phyloP scores from a whole-genome alignment of 768 basidiomycete species.

The Sistotremastrum suecicum region DNA sequence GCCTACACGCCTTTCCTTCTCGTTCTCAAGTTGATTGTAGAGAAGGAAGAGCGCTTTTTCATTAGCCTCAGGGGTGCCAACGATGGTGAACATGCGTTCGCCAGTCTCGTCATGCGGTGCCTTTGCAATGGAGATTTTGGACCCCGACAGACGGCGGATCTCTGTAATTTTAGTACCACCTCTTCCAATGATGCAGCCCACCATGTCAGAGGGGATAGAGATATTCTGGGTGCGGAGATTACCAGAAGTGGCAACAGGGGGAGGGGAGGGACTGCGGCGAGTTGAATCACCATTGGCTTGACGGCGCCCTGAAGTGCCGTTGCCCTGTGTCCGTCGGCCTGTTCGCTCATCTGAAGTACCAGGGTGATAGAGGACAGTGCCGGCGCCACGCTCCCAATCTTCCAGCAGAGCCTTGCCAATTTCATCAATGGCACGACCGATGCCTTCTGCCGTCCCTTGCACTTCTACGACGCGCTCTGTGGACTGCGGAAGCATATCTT shows the following conservation, averaged over 20 bases:
- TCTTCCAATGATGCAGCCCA: constrained; percentile 91
- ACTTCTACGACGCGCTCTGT: constrained; percentile 99
- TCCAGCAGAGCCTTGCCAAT: constrained; percentile 92
- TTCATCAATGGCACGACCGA: constrained; percentile 87
- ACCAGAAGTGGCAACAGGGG: constrained; percentile 37
- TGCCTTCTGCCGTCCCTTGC: constrained; percentile 84
- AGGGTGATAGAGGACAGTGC: constrained; percentile 93
- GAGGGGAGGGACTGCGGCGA: constrained; percentile 12
- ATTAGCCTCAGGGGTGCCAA: constrained; percentile 91
- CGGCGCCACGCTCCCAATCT: constrained; percentile 89
- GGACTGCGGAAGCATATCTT: constrained; percentile 98
- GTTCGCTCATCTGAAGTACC: constrained; percentile 67
- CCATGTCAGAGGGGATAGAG: constrained; percentile 99
- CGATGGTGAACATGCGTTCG: constrained; percentile 98
- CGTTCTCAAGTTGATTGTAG: constrained; percentile 93
- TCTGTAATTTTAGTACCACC: constrained; percentile 98
- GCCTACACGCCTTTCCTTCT: constrained; percentile 88
- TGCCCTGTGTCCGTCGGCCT: constrained; percentile 33
- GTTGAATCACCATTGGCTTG: constrained; percentile 48
- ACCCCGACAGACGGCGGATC: constrained; percentile 94
- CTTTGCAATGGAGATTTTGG: constrained; percentile 97
- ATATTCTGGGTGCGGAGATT: constrained; percentile 98
- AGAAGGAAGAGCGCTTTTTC: constrained; percentile 96
- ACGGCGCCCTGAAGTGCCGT: constrained; percentile 40
- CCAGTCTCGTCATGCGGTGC: constrained; percentile 98